phyloP scores from a whole-genome alignment of 1,284 basidiomycete species.

The Lentinus polychrous region DNA sequence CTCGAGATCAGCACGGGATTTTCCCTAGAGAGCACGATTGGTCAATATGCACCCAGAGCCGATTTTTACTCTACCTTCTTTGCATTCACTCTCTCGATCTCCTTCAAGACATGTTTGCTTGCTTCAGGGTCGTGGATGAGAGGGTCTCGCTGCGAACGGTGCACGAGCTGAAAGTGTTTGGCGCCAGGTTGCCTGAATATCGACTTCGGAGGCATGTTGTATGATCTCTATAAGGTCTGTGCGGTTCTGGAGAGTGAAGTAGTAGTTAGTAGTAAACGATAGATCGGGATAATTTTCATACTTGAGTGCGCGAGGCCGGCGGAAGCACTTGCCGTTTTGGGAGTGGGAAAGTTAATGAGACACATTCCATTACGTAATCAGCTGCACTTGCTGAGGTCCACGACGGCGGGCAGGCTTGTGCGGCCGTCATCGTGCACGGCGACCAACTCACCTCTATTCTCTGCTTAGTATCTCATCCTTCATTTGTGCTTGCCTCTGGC shows the following conservation, averaged over 20 bases:
- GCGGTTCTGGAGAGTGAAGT: background rate
- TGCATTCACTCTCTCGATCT: conserved; percentile 65
- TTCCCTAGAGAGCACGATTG: conserved; percentile 46
- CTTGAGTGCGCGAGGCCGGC: too few species aligned
- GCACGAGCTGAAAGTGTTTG: conserved; percentile 95
- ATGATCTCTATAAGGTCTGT: background rate
- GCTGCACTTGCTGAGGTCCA: conserved; percentile 8
- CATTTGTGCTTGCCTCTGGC: conserved; percentile 1
- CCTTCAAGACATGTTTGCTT: conserved; percentile 82
- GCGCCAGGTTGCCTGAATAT: conserved; percentile 86
- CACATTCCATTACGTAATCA: background rate
- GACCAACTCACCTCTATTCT: conserved; percentile 4
- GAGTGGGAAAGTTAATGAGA: background rate
- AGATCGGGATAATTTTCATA: background rate
- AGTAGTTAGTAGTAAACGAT: background rate
- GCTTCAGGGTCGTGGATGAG: conserved; percentile 92
- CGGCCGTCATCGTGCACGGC: conserved; percentile 10
- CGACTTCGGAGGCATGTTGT: conserved; percentile 64
- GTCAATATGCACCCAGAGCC: background rate
- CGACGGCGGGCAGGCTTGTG: too few species aligned
- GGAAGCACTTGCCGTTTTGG: too few species aligned
- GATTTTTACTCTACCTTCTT: conserved; percentile 45
- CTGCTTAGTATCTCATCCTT: conserved; percentile 7
- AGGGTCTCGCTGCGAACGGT: conserved; percentile 94
- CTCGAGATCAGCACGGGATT: conserved; percentile 73